Percentiles rank a stretch among this genome's conserved stretches.
These are phyloP conservation scores for Phaeophleospora eucalypticola DNA, from an alignment of 2,329 filamentous ascomycete species.

Conservation along the genomic window DNA sequence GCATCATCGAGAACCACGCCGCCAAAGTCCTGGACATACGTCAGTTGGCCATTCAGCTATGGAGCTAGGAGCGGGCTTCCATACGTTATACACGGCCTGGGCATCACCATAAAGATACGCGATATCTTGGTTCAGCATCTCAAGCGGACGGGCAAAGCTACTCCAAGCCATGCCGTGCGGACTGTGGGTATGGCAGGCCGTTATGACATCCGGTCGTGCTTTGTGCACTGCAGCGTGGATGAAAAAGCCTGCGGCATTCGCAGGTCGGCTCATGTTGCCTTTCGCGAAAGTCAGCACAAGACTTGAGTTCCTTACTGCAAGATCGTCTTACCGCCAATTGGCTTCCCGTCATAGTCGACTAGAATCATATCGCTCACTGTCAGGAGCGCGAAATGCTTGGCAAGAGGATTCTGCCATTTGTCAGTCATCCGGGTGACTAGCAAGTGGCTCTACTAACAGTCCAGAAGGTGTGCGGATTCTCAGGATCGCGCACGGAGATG, in stretches of 20 bases:
- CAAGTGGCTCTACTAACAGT: constrained; percentile 44
- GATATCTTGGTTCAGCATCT: constrained; percentile 67
- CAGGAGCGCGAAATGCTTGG: constrained; percentile 61
- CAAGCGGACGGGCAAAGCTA: constrained; percentile 58
- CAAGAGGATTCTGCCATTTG: constrained; percentile 50
- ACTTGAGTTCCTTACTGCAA: no score
- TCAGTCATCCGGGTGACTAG: no score
- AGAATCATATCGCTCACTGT: constrained; percentile 63
- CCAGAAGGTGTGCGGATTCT: constrained; percentile 59
- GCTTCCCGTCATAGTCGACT: constrained; percentile 56
- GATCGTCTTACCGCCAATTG: constrained; percentile 46
- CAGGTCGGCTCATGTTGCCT: constrained; percentile 55
- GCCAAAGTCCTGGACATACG: constrained; percentile 53
- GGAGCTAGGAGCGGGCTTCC: neutral
- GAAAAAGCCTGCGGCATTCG: constrained; percentile 63
- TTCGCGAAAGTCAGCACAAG: no score
- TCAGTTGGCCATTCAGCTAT: neutral
- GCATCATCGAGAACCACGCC: constrained; percentile 57
- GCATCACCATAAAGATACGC: constrained; percentile 59
- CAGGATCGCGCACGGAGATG: constrained; percentile 62
- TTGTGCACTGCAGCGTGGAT: constrained; percentile 68
- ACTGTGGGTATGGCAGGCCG: constrained; percentile 65
- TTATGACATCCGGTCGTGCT: constrained; percentile 62
- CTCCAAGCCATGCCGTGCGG: constrained; percentile 63
- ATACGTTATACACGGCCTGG: constrained; percentile 55